phyloP scores from a whole-genome alignment of 768 basidiomycete species.

The Amanita pseudoporphyria region DNA sequence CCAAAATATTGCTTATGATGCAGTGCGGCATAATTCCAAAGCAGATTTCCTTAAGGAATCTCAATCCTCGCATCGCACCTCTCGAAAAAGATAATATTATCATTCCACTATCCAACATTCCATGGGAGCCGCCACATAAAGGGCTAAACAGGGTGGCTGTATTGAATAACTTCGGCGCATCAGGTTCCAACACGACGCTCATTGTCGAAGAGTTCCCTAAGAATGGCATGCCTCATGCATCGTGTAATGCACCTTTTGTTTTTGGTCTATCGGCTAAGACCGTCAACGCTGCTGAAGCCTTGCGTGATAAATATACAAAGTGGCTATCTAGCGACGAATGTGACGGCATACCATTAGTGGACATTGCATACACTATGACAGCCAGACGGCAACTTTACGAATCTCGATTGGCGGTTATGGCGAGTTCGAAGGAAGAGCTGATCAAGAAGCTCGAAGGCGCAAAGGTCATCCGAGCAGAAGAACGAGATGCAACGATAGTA shows the following conservation, averaged over 20 bases:
- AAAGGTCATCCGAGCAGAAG: conserved; percentile 19
- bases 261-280: conserved; percentile 61
- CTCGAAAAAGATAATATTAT: conserved; percentile 36
- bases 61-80: conserved; percentile 48
- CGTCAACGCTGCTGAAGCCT: conserved; percentile 30
- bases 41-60: conserved; percentile 44
- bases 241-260: conserved; percentile 22
- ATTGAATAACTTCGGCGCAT: conserved; percentile 69
- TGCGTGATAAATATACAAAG: conserved; percentile 36
- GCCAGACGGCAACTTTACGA: conserved; percentile 51
- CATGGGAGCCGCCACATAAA: conserved; percentile 32
- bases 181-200: conserved; percentile 59
- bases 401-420: conserved; percentile 42
- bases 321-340: conserved; percentile 31
- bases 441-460: conserved; percentile 31
- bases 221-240: background rate
- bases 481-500: conserved; percentile 26
- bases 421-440: conserved; percentile 34
- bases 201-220: conserved; percentile 41
- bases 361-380: conserved; percentile 60
- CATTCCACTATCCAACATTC: conserved; percentile 29
- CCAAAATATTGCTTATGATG: conserved; percentile 65
- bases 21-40: conserved; percentile 43
- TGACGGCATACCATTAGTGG: conserved; percentile 21
- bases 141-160: conserved; percentile 40